These are phyloP conservation scores for Thermothielavioides terrestris DNA, from an alignment of 495 filamentous ascomycete genomes.

Conservation along the genomic window DNA sequence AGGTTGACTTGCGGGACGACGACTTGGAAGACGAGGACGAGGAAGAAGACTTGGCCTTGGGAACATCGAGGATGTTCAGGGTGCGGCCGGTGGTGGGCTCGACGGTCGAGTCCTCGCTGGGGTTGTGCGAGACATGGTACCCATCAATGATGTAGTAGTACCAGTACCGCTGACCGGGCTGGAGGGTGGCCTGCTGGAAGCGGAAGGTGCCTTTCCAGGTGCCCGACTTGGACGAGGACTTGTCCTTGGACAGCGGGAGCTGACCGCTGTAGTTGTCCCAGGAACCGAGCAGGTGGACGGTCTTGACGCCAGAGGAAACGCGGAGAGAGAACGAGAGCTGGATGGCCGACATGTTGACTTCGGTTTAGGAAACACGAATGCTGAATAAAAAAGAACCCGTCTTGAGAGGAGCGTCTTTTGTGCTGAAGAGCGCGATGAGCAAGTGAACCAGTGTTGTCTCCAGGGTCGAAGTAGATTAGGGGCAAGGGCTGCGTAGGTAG, in stretches of 20 bases:
- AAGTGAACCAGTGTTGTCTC: slow-evolving; percentile 47
- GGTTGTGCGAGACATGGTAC: slow-evolving; percentile 97
- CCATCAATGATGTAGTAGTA: slow-evolving; percentile 99
- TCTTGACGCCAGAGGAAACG: slow-evolving; percentile 94
- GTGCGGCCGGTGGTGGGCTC: slow-evolving; percentile 96
- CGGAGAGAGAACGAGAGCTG: slow-evolving; percentile 86
- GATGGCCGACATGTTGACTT: slow-evolving; percentile 68
- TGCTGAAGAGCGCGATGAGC: slow-evolving; percentile 42
- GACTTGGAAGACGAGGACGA: slow-evolving; percentile 38
- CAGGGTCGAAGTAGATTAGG: slow-evolving; percentile 27
- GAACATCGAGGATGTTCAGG: slow-evolving; percentile 65
- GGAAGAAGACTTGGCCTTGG: slow-evolving; percentile 42
- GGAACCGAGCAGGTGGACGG: slow-evolving; percentile 92
- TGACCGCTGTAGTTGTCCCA: slow-evolving; percentile 97
- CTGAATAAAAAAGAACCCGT: slow-evolving; percentile 31
- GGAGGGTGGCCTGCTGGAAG: slow-evolving; percentile 77
- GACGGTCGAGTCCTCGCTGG: slow-evolving; percentile 76
- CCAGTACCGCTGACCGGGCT: slow-evolving; percentile 90
- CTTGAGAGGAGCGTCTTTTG: slow-evolving; percentile 21
- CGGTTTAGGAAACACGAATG: slow-evolving; percentile 18
- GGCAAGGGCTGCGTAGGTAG: slow-evolving; percentile 17
- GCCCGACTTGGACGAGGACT: slow-evolving; percentile 65
- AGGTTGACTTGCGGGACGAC: slow-evolving; percentile 27
- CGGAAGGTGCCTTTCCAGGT: slow-evolving; percentile 93
- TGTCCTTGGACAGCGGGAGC: slow-evolving; percentile 83